phyloP scores from a whole-genome alignment of 805 yeast species.

The Ogataea kodamae region DNA sequence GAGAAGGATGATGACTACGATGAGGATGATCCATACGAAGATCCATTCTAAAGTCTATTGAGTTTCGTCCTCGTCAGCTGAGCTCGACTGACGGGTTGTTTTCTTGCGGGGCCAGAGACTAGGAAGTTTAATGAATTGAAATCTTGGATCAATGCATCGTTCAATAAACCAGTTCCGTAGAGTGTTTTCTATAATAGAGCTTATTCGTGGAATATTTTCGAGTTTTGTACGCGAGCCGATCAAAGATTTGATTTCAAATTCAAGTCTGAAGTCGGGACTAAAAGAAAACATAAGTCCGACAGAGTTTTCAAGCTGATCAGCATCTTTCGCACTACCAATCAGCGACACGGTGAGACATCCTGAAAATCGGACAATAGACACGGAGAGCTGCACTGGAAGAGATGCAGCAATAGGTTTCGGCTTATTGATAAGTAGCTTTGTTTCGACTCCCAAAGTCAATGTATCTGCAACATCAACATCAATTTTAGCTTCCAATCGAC shows the following conservation, averaged over 20 bases:
- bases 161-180: slow-evolving; percentile 88
- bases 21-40: slow-evolving; percentile 97
- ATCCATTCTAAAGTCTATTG: slow-evolving; percentile 62
- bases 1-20: slow-evolving; percentile 98
- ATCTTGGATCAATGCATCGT: slow-evolving; percentile 90
- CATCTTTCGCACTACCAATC: slow-evolving; percentile 30
- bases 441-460: slow-evolving; percentile 79
- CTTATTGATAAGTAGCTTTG: slow-evolving; percentile 70
- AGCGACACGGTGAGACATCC: slow-evolving; percentile 83
- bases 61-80: slow-evolving; percentile 18
- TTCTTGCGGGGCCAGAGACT: slow-evolving; percentile 79
- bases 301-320: slow-evolving; percentile 13
- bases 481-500: slow-evolving; percentile 75
- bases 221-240: slow-evolving; percentile 91
- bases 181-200: slow-evolving; percentile 77
- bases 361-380: slow-evolving; percentile 85
- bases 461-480: slow-evolving; percentile 90
- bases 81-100: slow-evolving; percentile 42
- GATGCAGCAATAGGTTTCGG: slow-evolving; percentile 84
- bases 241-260: slow-evolving; percentile 81
- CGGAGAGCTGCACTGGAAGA: slow-evolving; percentile 78
- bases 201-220: slow-evolving; percentile 89
- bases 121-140: slow-evolving; percentile 80
- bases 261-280: slow-evolving; percentile 85
- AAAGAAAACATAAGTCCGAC: slow-evolving; percentile 86